phyloP scores from a whole-genome alignment of 2,329 filamentous ascomycete species.

The Aspergillus japonicus region DNA sequence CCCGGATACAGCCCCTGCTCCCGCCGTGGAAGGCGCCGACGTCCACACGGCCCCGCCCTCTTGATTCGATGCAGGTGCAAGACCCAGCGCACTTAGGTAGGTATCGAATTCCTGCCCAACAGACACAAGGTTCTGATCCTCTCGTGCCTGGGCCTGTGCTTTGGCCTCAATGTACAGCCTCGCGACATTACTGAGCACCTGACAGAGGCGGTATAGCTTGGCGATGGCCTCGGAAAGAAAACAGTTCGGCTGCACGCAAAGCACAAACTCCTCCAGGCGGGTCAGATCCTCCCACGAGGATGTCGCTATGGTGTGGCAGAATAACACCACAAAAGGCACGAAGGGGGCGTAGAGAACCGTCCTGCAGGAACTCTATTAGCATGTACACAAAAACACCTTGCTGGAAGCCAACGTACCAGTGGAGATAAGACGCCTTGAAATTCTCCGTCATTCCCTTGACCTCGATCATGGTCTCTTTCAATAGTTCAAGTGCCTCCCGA shows the following conservation, averaged over 20 bases:
- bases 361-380: conserved; percentile 22
- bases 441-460: conserved; percentile 29
- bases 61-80: conserved; percentile 47
- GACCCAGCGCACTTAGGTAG: conserved; percentile 63
- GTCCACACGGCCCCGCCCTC: conserved; percentile 14
- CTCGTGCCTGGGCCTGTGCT: conserved; percentile 52
- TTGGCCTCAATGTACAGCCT: conserved; percentile 63
- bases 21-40: neutral
- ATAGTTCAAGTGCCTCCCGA: conserved; percentile 33
- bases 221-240: conserved; percentile 58
- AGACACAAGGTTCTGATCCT: conserved; percentile 48
- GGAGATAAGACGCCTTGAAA: conserved; percentile 35
- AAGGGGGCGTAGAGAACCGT: conserved; percentile 47
- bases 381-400: neutral
- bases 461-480: conserved; percentile 30
- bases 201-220: conserved; percentile 62
- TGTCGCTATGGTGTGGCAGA: conserved; percentile 53
- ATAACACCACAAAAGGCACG: conserved; percentile 51
- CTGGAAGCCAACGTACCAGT: conserved; percentile 29
- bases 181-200: conserved; percentile 62
- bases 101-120: conserved; percentile 63
- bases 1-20: conserved; percentile 4
- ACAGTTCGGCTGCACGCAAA: conserved; percentile 54
- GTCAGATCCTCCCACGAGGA: conserved; percentile 53
- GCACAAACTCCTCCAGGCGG: conserved; percentile 57